A percentile compares a stretch with the other conserved stretches of the same genome.
Conservation (phyloP, 306 rosid species). For the Pterocarpus santalinus region DNA sequence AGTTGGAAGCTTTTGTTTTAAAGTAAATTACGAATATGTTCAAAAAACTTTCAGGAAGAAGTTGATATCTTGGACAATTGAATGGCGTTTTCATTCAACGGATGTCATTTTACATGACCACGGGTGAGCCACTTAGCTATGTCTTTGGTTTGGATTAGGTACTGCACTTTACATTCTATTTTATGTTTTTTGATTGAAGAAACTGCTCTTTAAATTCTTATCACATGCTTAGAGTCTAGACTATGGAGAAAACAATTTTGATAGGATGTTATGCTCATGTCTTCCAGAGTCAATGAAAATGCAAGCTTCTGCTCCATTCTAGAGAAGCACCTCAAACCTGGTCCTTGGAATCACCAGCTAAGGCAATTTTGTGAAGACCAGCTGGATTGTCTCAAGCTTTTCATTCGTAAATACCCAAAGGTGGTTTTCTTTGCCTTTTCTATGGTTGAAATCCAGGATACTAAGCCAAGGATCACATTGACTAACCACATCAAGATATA, state of each 20-base stretch:
- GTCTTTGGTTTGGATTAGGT: neutral
- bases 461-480: neutral
- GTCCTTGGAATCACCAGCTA: constrained; percentile 81
- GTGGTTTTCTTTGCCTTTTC: constrained; percentile 53
- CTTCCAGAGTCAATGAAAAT: constrained; percentile 73
- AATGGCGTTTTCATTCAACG: constrained; percentile 82
- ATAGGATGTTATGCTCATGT: constrained; percentile 40
- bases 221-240: constrained; percentile 27
- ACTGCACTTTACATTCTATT: neutral
- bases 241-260: constrained; percentile 1
- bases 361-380: constrained; percentile 66
- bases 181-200: neutral
- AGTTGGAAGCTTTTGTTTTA: constrained; percentile 28
- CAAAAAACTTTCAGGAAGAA: constrained; percentile 67
- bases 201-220: constrained; percentile 1
- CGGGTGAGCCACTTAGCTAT: constrained; percentile 65
- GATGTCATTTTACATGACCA: constrained; percentile 69
- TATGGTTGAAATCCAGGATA: constrained; percentile 17
- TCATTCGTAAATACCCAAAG: constrained; percentile 75
- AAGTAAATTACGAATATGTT: constrained; percentile 25
- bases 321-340: constrained; percentile 76
- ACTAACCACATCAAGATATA: neutral
- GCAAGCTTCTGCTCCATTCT: constrained; percentile 60
- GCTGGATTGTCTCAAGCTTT: constrained; percentile 73
- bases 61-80: constrained; percentile 88